These are phyloP conservation scores for Coniochaeta sp. DNA, from an alignment of 2,329 filamentous ascomycete species.

Conservation along the genomic window DNA sequence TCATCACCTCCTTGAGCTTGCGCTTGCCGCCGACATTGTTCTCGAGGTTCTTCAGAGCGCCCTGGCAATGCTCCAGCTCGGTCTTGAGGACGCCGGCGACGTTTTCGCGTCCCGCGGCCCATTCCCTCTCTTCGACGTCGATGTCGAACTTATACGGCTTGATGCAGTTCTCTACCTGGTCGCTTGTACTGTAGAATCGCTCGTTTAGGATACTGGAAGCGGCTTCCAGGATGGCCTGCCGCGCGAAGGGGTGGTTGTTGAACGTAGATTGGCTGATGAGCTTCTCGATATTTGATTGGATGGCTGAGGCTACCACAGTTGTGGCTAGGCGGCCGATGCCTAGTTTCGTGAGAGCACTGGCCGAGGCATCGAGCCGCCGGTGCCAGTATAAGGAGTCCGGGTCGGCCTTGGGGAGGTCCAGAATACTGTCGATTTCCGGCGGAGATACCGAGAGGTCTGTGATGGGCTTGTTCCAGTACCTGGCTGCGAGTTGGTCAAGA, in stretches of 20 bases:
- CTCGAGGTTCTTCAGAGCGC: slow-evolving; percentile 70
- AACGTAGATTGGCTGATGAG: slow-evolving; percentile 80
- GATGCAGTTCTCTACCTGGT: slow-evolving; percentile 97
- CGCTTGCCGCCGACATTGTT: slow-evolving; percentile 69
- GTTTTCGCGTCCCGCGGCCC: slow-evolving; percentile 78
- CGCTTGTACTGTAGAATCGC: slow-evolving; percentile 91
- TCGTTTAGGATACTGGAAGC: slow-evolving; percentile 87
- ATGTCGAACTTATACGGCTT: slow-evolving; percentile 99
- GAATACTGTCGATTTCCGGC: slow-evolving; percentile 64
- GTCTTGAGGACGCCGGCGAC: slow-evolving; percentile 74
- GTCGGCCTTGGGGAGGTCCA: slow-evolving; percentile 76
- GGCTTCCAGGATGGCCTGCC: slow-evolving; percentile 86
- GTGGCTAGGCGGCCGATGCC: slow-evolving; percentile 91
- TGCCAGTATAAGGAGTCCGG: slow-evolving; percentile 86
- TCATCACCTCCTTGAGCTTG: slow-evolving; percentile 83
- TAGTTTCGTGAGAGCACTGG: slow-evolving; percentile 83
- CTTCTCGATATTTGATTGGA: slow-evolving; percentile 75
- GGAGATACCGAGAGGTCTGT: slow-evolving; percentile 65
- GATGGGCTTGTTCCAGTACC: slow-evolving; percentile 96
- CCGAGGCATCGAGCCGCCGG: slow-evolving; percentile 87
- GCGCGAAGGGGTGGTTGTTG: slow-evolving; percentile 81
- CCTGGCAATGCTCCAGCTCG: slow-evolving; percentile 78
- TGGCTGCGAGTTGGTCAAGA: slow-evolving; percentile 81
- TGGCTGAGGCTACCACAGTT: slow-evolving; percentile 79
- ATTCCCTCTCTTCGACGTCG: slow-evolving; percentile 86